These are phyloP conservation scores for Fusarium anguioides DNA, from an alignment of 2,329 filamentous ascomycete genomes.

Conservation along the genomic window DNA sequence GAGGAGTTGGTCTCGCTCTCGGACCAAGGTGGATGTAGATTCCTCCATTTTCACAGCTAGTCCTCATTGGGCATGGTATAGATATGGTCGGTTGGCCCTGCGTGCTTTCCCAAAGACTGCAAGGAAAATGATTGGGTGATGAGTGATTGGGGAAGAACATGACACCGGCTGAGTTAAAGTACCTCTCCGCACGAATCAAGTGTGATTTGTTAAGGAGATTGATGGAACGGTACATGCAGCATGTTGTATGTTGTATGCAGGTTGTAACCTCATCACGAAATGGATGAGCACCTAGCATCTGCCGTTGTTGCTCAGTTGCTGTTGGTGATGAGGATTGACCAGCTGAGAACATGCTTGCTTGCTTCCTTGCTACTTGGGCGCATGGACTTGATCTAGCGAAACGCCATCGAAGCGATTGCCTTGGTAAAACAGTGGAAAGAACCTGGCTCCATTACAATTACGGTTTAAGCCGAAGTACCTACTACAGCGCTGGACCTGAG, in stretches of 20 bases:
- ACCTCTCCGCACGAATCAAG: conserved; percentile 27
- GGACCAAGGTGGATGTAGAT: conserved; percentile 29
- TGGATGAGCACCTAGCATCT: no score
- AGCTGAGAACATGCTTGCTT: no score
- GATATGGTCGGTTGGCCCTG: conserved; percentile 1
- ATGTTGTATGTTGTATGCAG: conserved; percentile 28
- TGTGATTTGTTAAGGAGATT: neutral
- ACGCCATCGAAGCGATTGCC: neutral
- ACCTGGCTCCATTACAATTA: conserved; percentile 1
- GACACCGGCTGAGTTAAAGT: conserved; percentile 10
- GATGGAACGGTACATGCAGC: conserved; percentile 14
- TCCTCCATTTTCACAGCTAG: conserved; percentile 1
- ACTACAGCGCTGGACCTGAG: no score
- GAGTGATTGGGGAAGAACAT: conserved; percentile 30
- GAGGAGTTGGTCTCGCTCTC: conserved; percentile 35
- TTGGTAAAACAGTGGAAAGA: neutral
- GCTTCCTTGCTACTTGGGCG: no score
- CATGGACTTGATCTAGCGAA: neutral
- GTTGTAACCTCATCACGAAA: conserved; percentile 14
- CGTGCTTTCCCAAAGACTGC: neutral
- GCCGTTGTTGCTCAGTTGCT: neutral
- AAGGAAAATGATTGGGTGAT: neutral
- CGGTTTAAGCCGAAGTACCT: conserved; percentile 17
- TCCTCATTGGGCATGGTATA: neutral
- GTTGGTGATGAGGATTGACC: conserved; percentile 25